These are phyloP conservation scores for Myriosclerotinia curreyana DNA, from an alignment of 2,329 filamentous ascomycete genomes.

Conservation along the genomic window DNA sequence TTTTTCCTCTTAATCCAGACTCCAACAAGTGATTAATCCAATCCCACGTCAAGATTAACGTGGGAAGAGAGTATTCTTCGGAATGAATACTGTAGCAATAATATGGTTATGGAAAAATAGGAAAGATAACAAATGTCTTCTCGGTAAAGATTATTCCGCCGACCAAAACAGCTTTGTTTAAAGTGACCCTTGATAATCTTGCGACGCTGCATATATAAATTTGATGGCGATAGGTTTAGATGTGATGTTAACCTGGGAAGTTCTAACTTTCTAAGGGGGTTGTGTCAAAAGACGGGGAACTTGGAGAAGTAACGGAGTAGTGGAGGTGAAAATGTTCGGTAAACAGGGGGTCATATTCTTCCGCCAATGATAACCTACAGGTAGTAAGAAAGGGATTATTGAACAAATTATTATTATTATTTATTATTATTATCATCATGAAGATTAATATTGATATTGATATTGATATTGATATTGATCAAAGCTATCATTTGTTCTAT, in stretches of 20 bases:
- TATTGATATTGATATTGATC: background rate
- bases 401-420: no score
- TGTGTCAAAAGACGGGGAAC: slow-evolving; percentile 22
- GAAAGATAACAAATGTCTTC: background rate
- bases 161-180: slow-evolving; percentile 10
- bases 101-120: slow-evolving; percentile 20
- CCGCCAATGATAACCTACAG: slow-evolving; percentile 17
- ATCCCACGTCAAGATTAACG: background rate
- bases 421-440: no score
- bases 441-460: no score
- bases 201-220: slow-evolving; percentile 19
- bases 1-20: background rate
- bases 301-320: no score
- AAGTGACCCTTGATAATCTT: background rate
- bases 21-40: background rate
- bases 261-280: slow-evolving; percentile 1
- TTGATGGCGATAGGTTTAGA: slow-evolving; percentile 10
- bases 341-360: slow-evolving; percentile 21
- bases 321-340: slow-evolving; percentile 18
- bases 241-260: slow-evolving; percentile 10
- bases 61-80: background rate
- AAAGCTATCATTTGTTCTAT: background rate
- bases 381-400: background rate
- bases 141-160: slow-evolving; percentile 25
- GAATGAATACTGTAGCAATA: background rate